Evolutionary conservation across 2,329 filamentous ascomycete genomes (phyloP), one percentile per base, ranked within the genome.

Genomic region (Xylariaceae sp.): DNA sequence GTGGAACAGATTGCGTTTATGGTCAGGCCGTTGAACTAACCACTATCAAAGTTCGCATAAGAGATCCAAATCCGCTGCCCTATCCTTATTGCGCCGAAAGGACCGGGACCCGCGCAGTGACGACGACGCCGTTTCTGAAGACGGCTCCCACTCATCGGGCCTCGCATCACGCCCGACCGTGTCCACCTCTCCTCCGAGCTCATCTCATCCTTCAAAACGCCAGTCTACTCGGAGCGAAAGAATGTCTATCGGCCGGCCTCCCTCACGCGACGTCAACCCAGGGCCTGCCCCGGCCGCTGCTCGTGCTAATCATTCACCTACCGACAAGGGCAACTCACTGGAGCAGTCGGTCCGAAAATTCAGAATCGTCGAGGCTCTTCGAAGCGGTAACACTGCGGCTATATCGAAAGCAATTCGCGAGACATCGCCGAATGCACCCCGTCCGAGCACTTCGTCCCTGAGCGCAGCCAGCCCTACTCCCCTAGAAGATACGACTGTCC

Each of bases 281-380:
- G 49, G 52, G 3, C 9, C 51, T 17, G 35, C 56, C 42, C 54
- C 62, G 37, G 48, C 61, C 10, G 53, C 56, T 4, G 48, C 62
- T 50, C 68, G 66, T 55, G 65, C 68, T 55, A 68, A 63, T 51
- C 60, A 56, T 13, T 37, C 57, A 15, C 53, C 57, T 4, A 51
- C 69, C 47, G 78, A 79, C 54, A 82, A 79, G 69, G 75, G 73
- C 30, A 75, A 71, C 42, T 86, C 85, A 23, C 89, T 99, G 60
- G 92, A 99, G 72, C 92, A 96, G 74, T 97, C 93, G 0, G 91
- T 99, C 56, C 86, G 89, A 71, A 92, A 96, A 66, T 99, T 99
- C 75, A 87, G 92, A 66, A 85, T 97, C 51, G 96, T 97, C 71
- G 94, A 97, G 76, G 89, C 92, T 48, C 79, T 99, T 65, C 85